Conservation (phyloP, 306 rosid species). For the Medicago lupulina region DNA sequence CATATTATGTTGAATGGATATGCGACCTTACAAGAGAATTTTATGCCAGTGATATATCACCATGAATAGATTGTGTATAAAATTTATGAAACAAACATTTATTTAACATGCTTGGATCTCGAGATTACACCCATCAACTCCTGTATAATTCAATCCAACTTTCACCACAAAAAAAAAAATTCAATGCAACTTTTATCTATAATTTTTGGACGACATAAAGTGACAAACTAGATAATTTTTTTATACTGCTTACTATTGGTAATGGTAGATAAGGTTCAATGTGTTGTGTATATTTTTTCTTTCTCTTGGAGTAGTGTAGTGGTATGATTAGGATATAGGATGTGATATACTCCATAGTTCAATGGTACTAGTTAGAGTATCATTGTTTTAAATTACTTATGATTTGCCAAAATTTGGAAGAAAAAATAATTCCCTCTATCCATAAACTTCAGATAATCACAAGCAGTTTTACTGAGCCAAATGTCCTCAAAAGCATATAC, state of each 20-base stretch:
- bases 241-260: background rate
- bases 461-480: slow-evolving; percentile 33
- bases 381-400: background rate
- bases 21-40: too few species aligned
- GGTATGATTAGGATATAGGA: background rate
- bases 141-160: background rate
- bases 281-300: background rate
- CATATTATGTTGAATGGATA: too few species aligned
- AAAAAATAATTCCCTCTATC: background rate
- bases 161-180: background rate
- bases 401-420: background rate
- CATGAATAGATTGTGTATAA: too few species aligned
- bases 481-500: slow-evolving; percentile 20
- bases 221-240: background rate
- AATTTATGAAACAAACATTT: too few species aligned
- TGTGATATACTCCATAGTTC: background rate
- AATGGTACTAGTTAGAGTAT: background rate
- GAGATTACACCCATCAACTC: background rate
- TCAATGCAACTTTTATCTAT: background rate
- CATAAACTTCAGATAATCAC: slow-evolving; percentile 5
- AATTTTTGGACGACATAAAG: too few species aligned
- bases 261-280: background rate
- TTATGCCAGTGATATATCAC: too few species aligned
- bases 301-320: background rate
- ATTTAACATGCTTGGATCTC: background rate